Evolutionary conservation across 306 rosid genomes (phyloP), one percentile per base, ranked within the genome.

Genomic region (Trifolium fragiferum): DNA sequence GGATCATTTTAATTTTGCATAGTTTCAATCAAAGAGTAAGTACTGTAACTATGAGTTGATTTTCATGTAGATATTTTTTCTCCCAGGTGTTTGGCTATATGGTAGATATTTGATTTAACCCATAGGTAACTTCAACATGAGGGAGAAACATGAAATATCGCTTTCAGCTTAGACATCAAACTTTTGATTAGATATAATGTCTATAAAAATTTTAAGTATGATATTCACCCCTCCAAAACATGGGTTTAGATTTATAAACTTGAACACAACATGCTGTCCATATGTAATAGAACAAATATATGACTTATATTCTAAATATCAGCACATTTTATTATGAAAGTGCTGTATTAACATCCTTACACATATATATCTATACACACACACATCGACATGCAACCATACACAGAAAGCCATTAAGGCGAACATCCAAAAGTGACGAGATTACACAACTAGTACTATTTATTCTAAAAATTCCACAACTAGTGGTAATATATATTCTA

Each of bases 241-340:
- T 76, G 14, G 61, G 10, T 6, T 69, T 38, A 70, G 20, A 51
- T 35, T 13, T 37, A 68, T 58, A 46, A 68, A 77, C 41, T 59
- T 16, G 61, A 59, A 68, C 54, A 21, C 51, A 58, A 46, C 50
- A 40, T 51, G 20, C 13, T 33, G 18, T 35, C 19, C 62, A 32
- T 19, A 27, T 30, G 4, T 25, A 54, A 47, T 18, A 63, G 68
- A 46, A 43, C 74, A 43, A 18, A 32, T 49, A 49, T 57, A 57
- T 47, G 20, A 65, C 32, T 53, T 6, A 33, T 53, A 19, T 63
- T 66, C 21, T 63, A 46, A 37, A 10, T 30, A 76, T 80, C 77
- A 77, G 80, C 84, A 84, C 80, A 72, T 33, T 67, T 73, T 38
- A 67, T 53, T 25, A 72, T 68, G 71, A 62, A 64, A 63, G 75